Conservation (phyloP, 345 rosid species). For the Eucalyptus curtisii region DNA sequence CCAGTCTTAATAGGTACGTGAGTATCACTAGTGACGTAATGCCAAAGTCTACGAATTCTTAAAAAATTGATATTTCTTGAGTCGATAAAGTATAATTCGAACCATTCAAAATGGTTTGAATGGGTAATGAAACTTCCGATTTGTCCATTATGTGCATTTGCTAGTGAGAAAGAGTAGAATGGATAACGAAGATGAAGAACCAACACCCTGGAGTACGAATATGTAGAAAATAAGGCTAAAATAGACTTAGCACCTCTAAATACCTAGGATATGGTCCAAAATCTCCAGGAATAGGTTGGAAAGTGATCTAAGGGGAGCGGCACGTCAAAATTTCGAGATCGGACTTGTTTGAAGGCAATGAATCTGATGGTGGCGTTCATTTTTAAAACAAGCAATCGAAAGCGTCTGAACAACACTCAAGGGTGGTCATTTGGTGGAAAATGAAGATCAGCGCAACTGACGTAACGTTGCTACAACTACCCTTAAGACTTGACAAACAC, state of each 20-base stretch:
- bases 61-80: not conserved
- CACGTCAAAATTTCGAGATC: not conserved
- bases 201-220: not conserved
- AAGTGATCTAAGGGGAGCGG: not conserved
- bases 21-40: not conserved
- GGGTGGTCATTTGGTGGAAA: not conserved
- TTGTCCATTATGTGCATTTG: not conserved
- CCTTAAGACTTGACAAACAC: not conserved
- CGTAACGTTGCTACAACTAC: not conserved
- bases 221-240: not conserved
- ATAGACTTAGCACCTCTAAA: not conserved
- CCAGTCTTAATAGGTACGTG: not conserved
- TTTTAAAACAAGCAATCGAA: not conserved
- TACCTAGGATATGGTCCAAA: not conserved
- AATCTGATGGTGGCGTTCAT: not conserved
- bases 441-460: not conserved
- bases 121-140: not conserved
- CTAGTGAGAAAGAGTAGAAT: not conserved
- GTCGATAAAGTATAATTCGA: not conserved
- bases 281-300: not conserved
- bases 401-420: not conserved
- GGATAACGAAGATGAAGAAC: not conserved
- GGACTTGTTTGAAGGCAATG: not conserved
- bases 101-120: too few species aligned
- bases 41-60: not conserved